Percentiles rank a stretch among this genome's conserved stretches.
phyloP scores from a whole-genome alignment of 176 grass and related monocot genomes.

The Puccinellia tenuiflora region DNA sequence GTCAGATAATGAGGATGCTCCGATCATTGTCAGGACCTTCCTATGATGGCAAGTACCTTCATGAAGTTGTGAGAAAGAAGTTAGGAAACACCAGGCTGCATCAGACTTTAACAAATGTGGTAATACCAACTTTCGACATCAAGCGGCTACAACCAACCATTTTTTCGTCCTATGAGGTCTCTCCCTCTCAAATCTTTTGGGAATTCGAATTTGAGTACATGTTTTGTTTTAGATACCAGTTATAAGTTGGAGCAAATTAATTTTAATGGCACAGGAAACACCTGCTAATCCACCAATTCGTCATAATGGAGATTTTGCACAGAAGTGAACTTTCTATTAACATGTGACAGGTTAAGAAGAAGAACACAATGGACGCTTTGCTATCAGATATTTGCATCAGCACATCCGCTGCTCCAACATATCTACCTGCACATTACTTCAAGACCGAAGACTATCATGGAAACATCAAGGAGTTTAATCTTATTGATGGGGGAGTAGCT shows the following conservation, averaged over 20 bases:
- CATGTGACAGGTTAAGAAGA: constrained; percentile 32
- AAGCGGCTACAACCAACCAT: constrained; percentile 74
- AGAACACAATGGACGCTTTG: constrained; percentile 52
- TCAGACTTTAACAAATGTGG: constrained; percentile 70
- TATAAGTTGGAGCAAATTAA: background rate
- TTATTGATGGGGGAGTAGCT: constrained; percentile 79
- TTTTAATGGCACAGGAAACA: background rate
- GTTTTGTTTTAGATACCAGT: background rate
- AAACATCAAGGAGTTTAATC: constrained; percentile 71
- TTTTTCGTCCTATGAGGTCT: constrained; percentile 76
- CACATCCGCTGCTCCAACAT: constrained; percentile 77
- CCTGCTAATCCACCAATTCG: background rate
- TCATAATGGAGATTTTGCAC: constrained; percentile 12
- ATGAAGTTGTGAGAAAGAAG: constrained; percentile 61
- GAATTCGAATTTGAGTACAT: background rate
- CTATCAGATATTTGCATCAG: constrained; percentile 88
- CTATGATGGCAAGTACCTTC: constrained; percentile 86
- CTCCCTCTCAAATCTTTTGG: background rate
- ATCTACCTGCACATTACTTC: constrained; percentile 78
- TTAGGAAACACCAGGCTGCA: constrained; percentile 58
- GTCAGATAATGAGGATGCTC: constrained; percentile 47
- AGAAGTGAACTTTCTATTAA: background rate
- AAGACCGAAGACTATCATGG: constrained; percentile 50
- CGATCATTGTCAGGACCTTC: constrained; percentile 54
- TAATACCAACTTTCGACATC: constrained; percentile 87